These are phyloP conservation scores for Penstemon barbatus DNA, from an alignment of 257 asterid genomes.

Conservation along the genomic window DNA sequence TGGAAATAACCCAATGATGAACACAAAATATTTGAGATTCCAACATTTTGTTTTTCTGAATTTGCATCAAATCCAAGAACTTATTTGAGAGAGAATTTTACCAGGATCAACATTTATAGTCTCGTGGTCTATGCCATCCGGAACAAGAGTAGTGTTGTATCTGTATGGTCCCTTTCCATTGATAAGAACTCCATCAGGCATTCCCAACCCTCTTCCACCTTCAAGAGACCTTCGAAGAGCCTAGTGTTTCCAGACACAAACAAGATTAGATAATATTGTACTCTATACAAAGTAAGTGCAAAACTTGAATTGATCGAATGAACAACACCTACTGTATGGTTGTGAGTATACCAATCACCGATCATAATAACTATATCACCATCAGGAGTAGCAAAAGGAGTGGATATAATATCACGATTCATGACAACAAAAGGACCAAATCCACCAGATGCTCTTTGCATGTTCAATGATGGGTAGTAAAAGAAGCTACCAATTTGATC, in stretches of 20 bases:
- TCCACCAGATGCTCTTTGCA: constrained; percentile 98
- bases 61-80: constrained; percentile 12
- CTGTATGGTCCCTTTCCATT: constrained; percentile 96
- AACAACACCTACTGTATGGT: constrained; percentile 57
- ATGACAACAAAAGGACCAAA: constrained; percentile 71
- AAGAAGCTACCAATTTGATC: constrained; percentile 96
- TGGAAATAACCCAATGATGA: not conserved
- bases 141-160: constrained; percentile 76
- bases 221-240: constrained; percentile 67
- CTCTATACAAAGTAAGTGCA: constrained; percentile 2
- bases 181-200: constrained; percentile 94
- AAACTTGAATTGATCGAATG: constrained; percentile 17
- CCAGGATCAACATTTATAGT: constrained; percentile 91
- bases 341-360: constrained; percentile 92
- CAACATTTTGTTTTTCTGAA: not conserved
- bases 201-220: constrained; percentile 69
- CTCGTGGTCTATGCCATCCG: constrained; percentile 79
- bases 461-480: constrained; percentile 74
- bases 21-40: not conserved
- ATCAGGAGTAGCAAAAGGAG: constrained; percentile 78
- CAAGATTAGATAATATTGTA: not conserved
- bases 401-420: constrained; percentile 59
- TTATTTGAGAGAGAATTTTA: constrained; percentile 24
- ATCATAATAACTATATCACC: constrained; percentile 77
- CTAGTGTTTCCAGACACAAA: constrained; percentile 36